These are phyloP conservation scores for Chytriomyces sp. DNA, from an alignment of 192 early-diverging fungal genomes.

Conservation along the genomic window DNA sequence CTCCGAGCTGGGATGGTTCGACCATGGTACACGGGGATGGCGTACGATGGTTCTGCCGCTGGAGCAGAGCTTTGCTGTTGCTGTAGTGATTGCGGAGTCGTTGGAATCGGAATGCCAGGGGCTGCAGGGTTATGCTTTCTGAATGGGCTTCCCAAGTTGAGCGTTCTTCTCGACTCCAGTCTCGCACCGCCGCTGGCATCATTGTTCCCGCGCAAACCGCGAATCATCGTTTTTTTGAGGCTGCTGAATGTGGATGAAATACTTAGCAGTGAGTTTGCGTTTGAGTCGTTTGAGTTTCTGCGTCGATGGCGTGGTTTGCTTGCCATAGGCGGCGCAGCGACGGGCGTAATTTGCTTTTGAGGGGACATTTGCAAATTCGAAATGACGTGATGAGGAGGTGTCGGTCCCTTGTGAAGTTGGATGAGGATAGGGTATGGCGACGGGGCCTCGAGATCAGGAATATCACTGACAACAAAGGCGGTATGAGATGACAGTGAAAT, in stretches of 20 bases:
- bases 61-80: slow-evolving; percentile 9
- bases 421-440: slow-evolving; percentile 31
- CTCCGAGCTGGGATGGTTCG: neutral
- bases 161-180: neutral
- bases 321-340: neutral
- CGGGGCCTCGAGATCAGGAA: slow-evolving; percentile 19
- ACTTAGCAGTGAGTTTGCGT: neutral
- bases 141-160: slow-evolving; percentile 18
- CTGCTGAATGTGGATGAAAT: slow-evolving; percentile 10
- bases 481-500: no score
- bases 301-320: neutral
- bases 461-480: slow-evolving; percentile 19
- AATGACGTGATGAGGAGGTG: slow-evolving; percentile 10
- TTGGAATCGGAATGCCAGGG: neutral
- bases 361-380: neutral
- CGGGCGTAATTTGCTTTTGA: slow-evolving; percentile 19
- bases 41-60: slow-evolving; percentile 15
- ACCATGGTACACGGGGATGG: slow-evolving; percentile 21
- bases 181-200: no score
- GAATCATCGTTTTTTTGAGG: slow-evolving; percentile 2
- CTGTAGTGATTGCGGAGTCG: neutral
- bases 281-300: no score
- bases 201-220: slow-evolving; percentile 7
- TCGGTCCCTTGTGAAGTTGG: slow-evolving; percentile 26
- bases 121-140: neutral